phyloP scores from a whole-genome alignment of 176 grass and related monocot species.

The Pontederia paniculata region DNA sequence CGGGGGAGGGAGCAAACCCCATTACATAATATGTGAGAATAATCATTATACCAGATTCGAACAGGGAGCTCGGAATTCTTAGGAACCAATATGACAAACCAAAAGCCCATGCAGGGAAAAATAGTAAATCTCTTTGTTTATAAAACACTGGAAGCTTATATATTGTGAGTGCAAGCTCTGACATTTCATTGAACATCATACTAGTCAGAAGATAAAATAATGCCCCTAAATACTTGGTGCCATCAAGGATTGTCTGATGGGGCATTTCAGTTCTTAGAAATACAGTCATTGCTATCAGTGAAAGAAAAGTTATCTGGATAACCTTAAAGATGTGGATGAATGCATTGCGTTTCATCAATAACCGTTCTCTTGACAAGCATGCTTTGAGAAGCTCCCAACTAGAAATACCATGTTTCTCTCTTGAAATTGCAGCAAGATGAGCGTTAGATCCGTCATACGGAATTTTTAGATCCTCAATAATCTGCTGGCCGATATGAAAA shows the following conservation, averaged over 20 bases:
- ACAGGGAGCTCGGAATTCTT: constrained; percentile 41
- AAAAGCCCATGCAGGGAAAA: constrained; percentile 56
- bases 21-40: constrained; percentile 46
- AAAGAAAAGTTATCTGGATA: constrained; percentile 33
- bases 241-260: constrained; percentile 26
- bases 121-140: constrained; percentile 60
- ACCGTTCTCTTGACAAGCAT: constrained; percentile 45
- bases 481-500: constrained; percentile 30
- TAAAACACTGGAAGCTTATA: constrained; percentile 53
- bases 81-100: constrained; percentile 35
- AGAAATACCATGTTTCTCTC: constrained; percentile 46
- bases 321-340: constrained; percentile 53
- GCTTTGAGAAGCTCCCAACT: constrained; percentile 41
- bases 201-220: constrained; percentile 34
- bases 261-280: constrained; percentile 63
- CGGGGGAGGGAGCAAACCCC: constrained; percentile 31
- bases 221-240: constrained; percentile 32
- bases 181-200: constrained; percentile 49
- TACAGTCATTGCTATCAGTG: constrained; percentile 36
- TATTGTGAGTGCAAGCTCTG: constrained; percentile 44
- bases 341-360: constrained; percentile 56
- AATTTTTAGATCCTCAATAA: constrained; percentile 30
- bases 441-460: constrained; percentile 48
- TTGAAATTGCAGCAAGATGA: constrained; percentile 48
- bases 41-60: constrained; percentile 37